Evolutionary conservation across 129 eudicot species (phyloP).

Genomic region (Flaveria trinervia): DNA sequence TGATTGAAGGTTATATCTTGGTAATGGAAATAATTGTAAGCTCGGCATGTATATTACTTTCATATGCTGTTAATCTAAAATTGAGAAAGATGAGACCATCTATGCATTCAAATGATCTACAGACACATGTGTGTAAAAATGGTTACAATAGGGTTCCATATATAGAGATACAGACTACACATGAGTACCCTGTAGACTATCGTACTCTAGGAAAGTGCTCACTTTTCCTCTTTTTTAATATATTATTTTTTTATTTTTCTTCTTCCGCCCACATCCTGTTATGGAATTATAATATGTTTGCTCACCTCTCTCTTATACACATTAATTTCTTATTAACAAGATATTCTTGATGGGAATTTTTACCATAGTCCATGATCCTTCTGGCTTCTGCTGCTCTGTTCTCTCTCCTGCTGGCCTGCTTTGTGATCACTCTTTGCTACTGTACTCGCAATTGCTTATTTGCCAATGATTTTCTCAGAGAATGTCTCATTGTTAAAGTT

Average conservation of each 20-base stretch:
- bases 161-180: background rate
- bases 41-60: background rate
- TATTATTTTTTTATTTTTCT: background rate
- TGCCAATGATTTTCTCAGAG: background rate
- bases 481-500: no score
- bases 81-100: background rate
- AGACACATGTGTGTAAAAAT: background rate
- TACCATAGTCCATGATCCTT: background rate
- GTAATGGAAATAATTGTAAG: slow-evolving; percentile 16
- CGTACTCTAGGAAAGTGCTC: slow-evolving; percentile 1
- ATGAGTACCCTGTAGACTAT: background rate
- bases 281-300: background rate
- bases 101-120: background rate
- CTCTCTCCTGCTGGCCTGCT: background rate
- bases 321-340: background rate
- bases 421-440: slow-evolving; percentile 1
- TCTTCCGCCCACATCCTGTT: background rate
- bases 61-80: background rate
- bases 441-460: background rate
- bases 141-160: background rate
- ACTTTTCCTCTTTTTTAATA: slow-evolving; percentile 1
- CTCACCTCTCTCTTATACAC: background rate
- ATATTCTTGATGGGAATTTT: background rate
- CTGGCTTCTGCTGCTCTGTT: background rate
- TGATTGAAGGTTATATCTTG: slow-evolving; percentile 3